Percentiles rank a stretch among this genome's conserved stretches.
These are phyloP conservation scores for Mucor mucedo DNA, from an alignment of 371 early-diverging fungal species.

Conservation along the genomic window DNA sequence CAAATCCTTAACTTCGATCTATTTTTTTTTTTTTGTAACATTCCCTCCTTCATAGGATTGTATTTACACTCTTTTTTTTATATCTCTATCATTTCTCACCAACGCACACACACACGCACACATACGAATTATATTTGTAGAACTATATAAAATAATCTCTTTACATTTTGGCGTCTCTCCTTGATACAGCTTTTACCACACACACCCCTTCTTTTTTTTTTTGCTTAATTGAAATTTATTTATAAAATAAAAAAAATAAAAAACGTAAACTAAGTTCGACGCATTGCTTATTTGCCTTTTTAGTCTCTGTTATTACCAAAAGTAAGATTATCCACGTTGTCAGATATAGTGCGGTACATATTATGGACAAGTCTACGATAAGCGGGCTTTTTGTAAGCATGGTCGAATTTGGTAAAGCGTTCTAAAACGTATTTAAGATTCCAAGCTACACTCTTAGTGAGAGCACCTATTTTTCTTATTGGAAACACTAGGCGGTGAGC, in stretches of 20 bases:
- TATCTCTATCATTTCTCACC: too few species aligned
- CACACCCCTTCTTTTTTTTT: too few species aligned
- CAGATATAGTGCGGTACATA: too few species aligned
- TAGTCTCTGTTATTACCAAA: too few species aligned
- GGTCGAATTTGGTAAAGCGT: neutral
- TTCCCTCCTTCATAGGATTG: neutral
- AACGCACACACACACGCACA: neutral
- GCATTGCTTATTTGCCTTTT: too few species aligned
- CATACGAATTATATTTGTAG: slow-evolving; percentile 1
- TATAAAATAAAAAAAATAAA: too few species aligned
- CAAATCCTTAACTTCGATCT: slow-evolving; percentile 7
- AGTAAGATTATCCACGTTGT: too few species aligned
- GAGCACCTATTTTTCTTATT: too few species aligned
- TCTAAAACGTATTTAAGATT: neutral
- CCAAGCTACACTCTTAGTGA: neutral
- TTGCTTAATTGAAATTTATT: too few species aligned
- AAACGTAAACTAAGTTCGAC: too few species aligned
- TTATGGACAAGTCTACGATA: neutral
- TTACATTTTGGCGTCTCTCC: neutral
- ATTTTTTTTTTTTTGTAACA: neutral
- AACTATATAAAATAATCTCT: neutral
- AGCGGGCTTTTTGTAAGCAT: neutral
- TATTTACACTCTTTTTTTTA: neutral
- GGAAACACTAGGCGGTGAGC: too few species aligned
- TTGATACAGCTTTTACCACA: too few species aligned